These are phyloP conservation scores for Fomitopsis palustris DNA, from an alignment of 1,284 basidiomycete species.

Conservation along the genomic window DNA sequence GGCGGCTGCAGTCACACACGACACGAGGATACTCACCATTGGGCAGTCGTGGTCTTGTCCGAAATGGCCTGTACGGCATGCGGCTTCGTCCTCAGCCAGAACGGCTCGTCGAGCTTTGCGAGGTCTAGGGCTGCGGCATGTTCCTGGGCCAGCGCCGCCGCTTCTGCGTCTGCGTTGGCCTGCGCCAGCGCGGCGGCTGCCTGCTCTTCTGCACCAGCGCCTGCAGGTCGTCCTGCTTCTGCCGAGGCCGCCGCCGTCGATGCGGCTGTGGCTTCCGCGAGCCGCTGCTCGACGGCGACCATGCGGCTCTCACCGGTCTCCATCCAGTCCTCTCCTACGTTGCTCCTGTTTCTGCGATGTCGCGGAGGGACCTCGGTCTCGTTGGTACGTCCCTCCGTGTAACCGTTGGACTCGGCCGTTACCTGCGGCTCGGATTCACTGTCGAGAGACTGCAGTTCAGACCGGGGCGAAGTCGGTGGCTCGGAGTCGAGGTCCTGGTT, in stretches of 20 bases:
- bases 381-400: not conserved
- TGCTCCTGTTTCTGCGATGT: slow-evolving; percentile 5
- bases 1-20: not conserved
- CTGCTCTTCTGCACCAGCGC: not conserved
- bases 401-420: not conserved
- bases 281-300: slow-evolving; percentile 6
- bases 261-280: not conserved
- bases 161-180: slow-evolving; percentile 1
- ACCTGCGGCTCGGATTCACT: not conserved
- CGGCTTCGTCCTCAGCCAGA: slow-evolving; percentile 25
- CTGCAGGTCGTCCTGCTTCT: not conserved
- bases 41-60: slow-evolving; percentile 40
- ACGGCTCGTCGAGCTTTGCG: slow-evolving; percentile 13
- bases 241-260: not conserved
- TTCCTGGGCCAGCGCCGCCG: slow-evolving; percentile 8
- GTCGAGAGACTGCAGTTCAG: not conserved
- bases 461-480: not conserved
- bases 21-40: slow-evolving; percentile 33
- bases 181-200: not conserved
- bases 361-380: not conserved
- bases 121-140: not conserved
- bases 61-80: slow-evolving; percentile 26
- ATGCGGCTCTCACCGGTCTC: slow-evolving; percentile 22
- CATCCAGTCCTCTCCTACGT: slow-evolving; percentile 22
- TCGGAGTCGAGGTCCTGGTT: slow-evolving; percentile 2